A percentile compares a stretch with the other conserved stretches of the same genome.
Conservation (phyloP, 83 land plant genomes). For the Larix sibirica region DNA sequence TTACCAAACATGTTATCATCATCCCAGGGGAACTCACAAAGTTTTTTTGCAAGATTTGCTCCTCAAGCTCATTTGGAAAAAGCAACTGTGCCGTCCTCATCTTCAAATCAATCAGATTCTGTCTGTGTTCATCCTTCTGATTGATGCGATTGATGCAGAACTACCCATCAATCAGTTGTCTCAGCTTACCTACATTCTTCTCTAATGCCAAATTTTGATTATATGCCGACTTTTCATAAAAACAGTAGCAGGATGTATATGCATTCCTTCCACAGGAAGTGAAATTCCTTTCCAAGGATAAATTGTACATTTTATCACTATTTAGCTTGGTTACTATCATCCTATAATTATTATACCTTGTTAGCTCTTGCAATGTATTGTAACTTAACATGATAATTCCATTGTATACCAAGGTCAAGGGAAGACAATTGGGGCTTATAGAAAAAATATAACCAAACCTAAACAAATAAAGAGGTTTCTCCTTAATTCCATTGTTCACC, state of each 20-base stretch:
- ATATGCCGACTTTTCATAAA: not conserved
- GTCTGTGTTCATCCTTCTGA: not conserved
- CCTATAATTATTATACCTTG: not conserved
- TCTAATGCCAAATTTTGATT: constrained; percentile 7
- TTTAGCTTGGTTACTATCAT: not conserved
- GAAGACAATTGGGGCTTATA: too few species aligned
- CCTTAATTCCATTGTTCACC: too few species aligned
- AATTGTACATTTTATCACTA: constrained; percentile 6
- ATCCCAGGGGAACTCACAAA: constrained; percentile 38
- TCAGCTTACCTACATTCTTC: not conserved
- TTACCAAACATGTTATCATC: constrained; percentile 16
- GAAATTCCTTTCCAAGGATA: constrained; percentile 8
- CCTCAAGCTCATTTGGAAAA: constrained; percentile 39
- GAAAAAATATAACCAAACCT: too few species aligned
- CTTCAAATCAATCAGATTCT: constrained; percentile 6
- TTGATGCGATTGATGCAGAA: constrained; percentile 2
- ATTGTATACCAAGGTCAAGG: too few species aligned
- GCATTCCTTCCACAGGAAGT: not conserved
- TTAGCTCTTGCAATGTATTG: not conserved
- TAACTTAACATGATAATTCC: too few species aligned
- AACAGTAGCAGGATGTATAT: not conserved
- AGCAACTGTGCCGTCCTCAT: constrained; percentile 20
- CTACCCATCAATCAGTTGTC: not conserved
- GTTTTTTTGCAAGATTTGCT: constrained; percentile 51
- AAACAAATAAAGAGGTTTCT: too few species aligned